These are phyloP conservation scores for Oropetium thomaeum DNA, from an alignment of 176 grass and related monocot genomes.

Conservation along the genomic window DNA sequence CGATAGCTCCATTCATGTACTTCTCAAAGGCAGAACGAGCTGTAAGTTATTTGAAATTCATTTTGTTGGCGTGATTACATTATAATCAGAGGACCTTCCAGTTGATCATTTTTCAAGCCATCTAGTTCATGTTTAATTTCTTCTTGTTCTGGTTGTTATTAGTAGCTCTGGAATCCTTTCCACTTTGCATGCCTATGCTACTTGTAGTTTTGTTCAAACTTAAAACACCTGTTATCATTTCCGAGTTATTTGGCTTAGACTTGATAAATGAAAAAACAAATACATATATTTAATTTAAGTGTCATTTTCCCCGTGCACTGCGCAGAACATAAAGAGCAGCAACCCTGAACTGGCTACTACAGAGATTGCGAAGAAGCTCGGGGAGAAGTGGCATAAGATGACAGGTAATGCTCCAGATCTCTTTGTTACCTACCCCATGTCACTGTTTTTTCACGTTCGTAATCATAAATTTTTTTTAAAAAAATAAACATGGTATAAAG, in stretches of 20 bases:
- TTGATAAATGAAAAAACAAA: background rate
- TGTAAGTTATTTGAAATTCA: slow-evolving; percentile 41
- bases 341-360: slow-evolving; percentile 67
- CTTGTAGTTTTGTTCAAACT: background rate
- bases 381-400: slow-evolving; percentile 84
- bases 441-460: background rate
- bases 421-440: background rate
- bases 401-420: slow-evolving; percentile 39
- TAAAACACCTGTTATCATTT: background rate
- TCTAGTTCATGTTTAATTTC: background rate
- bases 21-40: slow-evolving; percentile 93
- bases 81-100: background rate
- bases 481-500: background rate
- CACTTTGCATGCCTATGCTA: background rate
- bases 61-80: background rate
- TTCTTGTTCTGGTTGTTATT: background rate
- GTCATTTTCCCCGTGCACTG: background rate
- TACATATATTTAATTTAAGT: background rate
- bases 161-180: background rate
- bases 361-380: slow-evolving; percentile 70
- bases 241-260: background rate
- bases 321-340: slow-evolving; percentile 71
- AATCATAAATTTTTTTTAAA: background rate
- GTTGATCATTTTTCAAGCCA: background rate
- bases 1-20: slow-evolving; percentile 87